Base-by-base conservation (phyloP, 78 protist species). In the Thecamonas trahens region DNA sequence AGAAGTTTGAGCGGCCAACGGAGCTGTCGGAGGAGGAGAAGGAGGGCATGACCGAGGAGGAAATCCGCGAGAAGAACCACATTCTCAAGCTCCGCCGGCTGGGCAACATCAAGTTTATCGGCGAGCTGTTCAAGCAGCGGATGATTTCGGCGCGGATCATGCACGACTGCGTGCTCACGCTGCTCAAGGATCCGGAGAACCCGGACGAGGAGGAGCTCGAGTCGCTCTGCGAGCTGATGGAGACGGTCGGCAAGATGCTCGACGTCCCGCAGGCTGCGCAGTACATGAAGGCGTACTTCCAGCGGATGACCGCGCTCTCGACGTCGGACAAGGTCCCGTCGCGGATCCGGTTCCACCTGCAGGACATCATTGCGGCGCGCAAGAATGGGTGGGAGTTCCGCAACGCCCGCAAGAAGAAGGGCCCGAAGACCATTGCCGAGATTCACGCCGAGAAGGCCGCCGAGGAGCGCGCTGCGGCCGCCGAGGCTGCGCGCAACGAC, bases 81-180 rank as follows among this genome's bases (percentile, higher is more conserved):
- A 6, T 32, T 3, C 59, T 18, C 57, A 31, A 53, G 31, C 74
- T 31, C 26, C 49, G 76, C 22, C 57, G 4, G 66, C 61, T 78
- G 14, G 84, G 84, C 20, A 70, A 71, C 49, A 72, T 72, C 53
- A 34, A 47, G 28, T 61, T 78, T 61, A 78, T 78, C 32, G 84
- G 79, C 62, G 84, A 78, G 72, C 70, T 78, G 45, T 78, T 38
- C 59, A 70, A 72, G 61, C 53, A 9, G 57, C 13, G 37, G 45
- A 67, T 78, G 65, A 40, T 78, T 28, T 40, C 68, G 17, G 72
- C 35, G 60, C 49, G 70, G 64, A 49, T 78, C 28, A 70, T 78
- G 57, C 77, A 78, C 71, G 61, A 39, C 39, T 67, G 74, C 37
- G 13, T 78, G 17, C n/a, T 29, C 37, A 42, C 42, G 40, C 77